Conservation (phyloP, 352 stramenopile genomes). For the Stramenopiles sp. region DNA sequence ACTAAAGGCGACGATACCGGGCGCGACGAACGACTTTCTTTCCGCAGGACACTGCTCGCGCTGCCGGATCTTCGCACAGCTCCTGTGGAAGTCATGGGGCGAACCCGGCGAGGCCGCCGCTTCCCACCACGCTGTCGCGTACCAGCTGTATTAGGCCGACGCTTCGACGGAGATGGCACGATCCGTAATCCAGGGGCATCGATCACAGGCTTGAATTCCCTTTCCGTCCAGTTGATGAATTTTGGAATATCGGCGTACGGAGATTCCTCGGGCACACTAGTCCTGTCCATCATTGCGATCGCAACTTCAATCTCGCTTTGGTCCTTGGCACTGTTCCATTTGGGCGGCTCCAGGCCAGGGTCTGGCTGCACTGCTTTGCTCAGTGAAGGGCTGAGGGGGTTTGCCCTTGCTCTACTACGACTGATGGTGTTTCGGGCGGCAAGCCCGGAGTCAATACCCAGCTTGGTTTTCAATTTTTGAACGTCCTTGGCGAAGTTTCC, state of each 20-base stretch:
- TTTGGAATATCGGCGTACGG: background rate
- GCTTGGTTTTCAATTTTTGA: background rate
- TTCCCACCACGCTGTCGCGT: background rate
- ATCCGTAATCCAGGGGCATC: background rate
- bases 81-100: background rate
- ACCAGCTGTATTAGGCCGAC: background rate
- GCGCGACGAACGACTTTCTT: background rate
- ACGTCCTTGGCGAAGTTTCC: background rate
- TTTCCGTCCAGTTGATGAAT: background rate
- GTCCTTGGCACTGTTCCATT: background rate
- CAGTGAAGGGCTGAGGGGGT: background rate
- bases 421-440: background rate
- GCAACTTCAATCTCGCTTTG: background rate
- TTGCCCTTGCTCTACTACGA: background rate
- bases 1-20: background rate
- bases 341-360: background rate
- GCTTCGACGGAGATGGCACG: background rate
- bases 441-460: background rate
- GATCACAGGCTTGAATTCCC: background rate
- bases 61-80: background rate
- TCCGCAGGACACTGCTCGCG: too few species aligned
- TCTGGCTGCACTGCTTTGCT: background rate
- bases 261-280: background rate
- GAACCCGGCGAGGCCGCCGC: background rate
- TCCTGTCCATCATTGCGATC: background rate